Base-by-base conservation (phyloP, 345 rosid genomes). In the Cardamine resedifolia region DNA sequence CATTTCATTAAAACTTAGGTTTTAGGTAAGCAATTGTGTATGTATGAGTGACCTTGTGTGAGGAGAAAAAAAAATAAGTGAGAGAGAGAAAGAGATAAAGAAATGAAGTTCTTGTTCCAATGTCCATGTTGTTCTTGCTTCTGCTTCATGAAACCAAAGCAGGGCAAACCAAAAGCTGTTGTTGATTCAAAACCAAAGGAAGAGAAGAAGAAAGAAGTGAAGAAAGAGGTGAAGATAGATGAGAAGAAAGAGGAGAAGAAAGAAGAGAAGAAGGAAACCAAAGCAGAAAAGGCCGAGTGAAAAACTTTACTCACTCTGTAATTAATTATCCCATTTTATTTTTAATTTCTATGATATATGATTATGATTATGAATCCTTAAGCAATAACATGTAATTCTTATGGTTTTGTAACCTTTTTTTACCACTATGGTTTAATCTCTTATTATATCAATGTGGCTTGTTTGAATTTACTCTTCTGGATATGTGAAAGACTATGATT, bases 31-130 rank as follows among this genome's bases (percentile, higher is more conserved):
- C 27, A 61, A 44, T 51, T 70, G 51, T 60, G 26, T 31, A 59
- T 75, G 64, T 68, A 49, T 51, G 64, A 9, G 49, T 44, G 73
- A 59, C 68, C 47, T 45, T 55, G 33, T 61, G 57, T 9, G 64
- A 43, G 45, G 55, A 61, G 59, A 61, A 62, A 0, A 50, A 68
- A 56, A 64, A 76, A 57, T 56, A 65, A 68, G 57, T 30, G 15
- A n/a, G 26, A 52, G 59, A 65, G 23, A 64, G 58, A 50, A 73
- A 49, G n/a, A 23, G 24, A 23, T 23, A 64, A 18, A 64, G 34
- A 77, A 11, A 90, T 90, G 96, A 90, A 90, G 88, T 90, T 90
- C 87, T 83, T 90, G 87, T 90, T 87, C 57, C 96, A 90, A 70
- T 90, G 92, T 36, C 96, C 96, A 52, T 86, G 96, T 36, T 90